Conservation (phyloP, 2,329 filamentous ascomycete species). For the Xylariomycetidae sp. region DNA sequence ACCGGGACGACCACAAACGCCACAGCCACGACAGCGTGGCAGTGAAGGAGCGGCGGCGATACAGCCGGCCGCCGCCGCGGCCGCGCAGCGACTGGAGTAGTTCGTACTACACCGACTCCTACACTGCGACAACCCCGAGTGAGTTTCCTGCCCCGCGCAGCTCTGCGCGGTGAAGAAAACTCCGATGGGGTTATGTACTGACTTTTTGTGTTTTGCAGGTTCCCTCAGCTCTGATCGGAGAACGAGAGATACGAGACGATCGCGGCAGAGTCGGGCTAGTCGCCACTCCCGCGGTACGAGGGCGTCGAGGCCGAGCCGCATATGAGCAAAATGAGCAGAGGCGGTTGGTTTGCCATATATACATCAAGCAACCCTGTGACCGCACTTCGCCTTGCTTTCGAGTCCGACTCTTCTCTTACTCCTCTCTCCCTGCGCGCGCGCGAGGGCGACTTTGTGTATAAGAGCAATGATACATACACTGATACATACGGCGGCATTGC, state of each 20-base stretch:
- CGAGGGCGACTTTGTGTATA: no score
- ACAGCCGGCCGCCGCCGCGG: constrained; percentile 30
- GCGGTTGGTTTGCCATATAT: no score
- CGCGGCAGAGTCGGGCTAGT: constrained; percentile 19
- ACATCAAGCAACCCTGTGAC: no score
- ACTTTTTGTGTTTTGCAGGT: constrained; percentile 29
- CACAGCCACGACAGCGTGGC: constrained; percentile 27
- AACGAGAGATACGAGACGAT: constrained; percentile 29
- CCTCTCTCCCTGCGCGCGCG: no score
- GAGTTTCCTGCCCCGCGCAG: constrained; percentile 32
- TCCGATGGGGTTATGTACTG: constrained; percentile 18
- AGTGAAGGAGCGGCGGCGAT: no score
- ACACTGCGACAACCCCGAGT: constrained; percentile 46
- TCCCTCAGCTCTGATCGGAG: constrained; percentile 41
- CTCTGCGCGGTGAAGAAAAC: no score
- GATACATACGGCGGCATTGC: no score
- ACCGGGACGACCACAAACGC: constrained; percentile 33
- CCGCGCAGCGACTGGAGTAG: constrained; percentile 41
- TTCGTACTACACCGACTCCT: constrained; percentile 49
- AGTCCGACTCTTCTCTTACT: no score
- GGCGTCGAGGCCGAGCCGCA: no score
- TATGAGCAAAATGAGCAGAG: no score
- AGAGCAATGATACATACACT: no score
- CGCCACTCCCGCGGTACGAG: constrained; percentile 22
- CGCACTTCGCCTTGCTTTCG: no score